phyloP scores from a whole-genome alignment of 768 basidiomycete genomes.

The Tremella yokohamensis region DNA sequence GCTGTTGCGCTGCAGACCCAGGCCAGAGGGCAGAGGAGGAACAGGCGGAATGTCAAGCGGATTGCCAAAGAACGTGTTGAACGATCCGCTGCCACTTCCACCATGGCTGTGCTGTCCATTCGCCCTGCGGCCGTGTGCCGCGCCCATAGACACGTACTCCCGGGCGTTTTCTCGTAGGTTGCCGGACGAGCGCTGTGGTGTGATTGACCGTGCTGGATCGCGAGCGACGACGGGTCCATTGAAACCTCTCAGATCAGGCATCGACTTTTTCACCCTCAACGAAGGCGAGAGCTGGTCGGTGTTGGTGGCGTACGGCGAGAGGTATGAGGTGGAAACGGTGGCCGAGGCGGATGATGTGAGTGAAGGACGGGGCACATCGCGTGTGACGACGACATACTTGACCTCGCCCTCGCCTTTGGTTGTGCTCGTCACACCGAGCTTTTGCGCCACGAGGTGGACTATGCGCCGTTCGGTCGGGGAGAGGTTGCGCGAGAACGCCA shows the following conservation, averaged over 20 bases:
- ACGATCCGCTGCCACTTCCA: conserved; percentile 19
- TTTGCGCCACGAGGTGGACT: conserved; percentile 94
- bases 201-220: conserved; percentile 45
- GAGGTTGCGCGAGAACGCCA: conserved; percentile 88
- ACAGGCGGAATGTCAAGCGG: conserved; percentile 38
- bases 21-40: conserved; percentile 35
- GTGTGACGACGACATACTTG: conserved; percentile 87
- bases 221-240: conserved; percentile 49
- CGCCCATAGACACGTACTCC: conserved; percentile 47
- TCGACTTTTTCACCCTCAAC: conserved; percentile 92
- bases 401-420: conserved; percentile 85
- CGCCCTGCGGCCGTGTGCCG: conserved; percentile 27
- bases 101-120: conserved; percentile 19
- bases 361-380: conserved; percentile 57
- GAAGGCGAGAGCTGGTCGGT: conserved; percentile 54
- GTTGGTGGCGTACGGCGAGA: conserved; percentile 47
- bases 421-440: conserved; percentile 86
- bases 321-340: conserved; percentile 31
- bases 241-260: conserved; percentile 77
- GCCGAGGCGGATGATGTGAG: conserved; percentile 44
- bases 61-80: conserved; percentile 41
- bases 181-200: conserved; percentile 49
- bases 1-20: conserved; percentile 14
- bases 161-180: conserved; percentile 42
- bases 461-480: conserved; percentile 80